Conservation (phyloP, 768 basidiomycete genomes). For the Thelephora ganbajun region DNA sequence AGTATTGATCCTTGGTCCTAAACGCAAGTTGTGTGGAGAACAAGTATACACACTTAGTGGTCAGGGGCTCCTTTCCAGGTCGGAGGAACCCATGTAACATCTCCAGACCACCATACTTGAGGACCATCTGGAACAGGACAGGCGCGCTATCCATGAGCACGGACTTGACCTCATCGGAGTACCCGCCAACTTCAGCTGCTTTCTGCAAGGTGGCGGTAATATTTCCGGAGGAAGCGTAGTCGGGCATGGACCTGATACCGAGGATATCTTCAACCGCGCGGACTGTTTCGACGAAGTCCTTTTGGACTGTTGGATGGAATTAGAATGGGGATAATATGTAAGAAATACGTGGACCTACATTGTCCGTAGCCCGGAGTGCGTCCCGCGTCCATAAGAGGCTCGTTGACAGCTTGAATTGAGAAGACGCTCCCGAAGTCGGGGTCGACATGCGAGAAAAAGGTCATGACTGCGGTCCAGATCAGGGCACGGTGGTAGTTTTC, state of each 20-base stretch:
- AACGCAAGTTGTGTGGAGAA: neutral
- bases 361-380: constrained; percentile 56
- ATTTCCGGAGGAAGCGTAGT: constrained; percentile 6
- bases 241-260: constrained; percentile 31
- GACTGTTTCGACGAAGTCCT: constrained; percentile 52
- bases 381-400: constrained; percentile 58
- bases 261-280: constrained; percentile 50
- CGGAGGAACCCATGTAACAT: neutral
- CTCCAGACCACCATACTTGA: neutral
- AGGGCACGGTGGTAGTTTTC: constrained; percentile 68
- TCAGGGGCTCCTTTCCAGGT: constrained; percentile 14
- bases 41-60: constrained; percentile 22
- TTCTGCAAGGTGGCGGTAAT: constrained; percentile 13
- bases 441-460: constrained; percentile 54
- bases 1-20: neutral
- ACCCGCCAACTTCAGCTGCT: constrained; percentile 15
- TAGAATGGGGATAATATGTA: neutral
- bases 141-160: constrained; percentile 23
- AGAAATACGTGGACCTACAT: constrained; percentile 30
- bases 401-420: constrained; percentile 65
- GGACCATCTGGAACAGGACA: constrained; percentile 20
- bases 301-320: constrained; percentile 34
- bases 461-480: constrained; percentile 75
- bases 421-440: constrained; percentile 51
- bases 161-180: constrained; percentile 13